These are phyloP conservation scores for Phytophthora multivora DNA, from an alignment of 352 stramenopile genomes.

Conservation along the genomic window DNA sequence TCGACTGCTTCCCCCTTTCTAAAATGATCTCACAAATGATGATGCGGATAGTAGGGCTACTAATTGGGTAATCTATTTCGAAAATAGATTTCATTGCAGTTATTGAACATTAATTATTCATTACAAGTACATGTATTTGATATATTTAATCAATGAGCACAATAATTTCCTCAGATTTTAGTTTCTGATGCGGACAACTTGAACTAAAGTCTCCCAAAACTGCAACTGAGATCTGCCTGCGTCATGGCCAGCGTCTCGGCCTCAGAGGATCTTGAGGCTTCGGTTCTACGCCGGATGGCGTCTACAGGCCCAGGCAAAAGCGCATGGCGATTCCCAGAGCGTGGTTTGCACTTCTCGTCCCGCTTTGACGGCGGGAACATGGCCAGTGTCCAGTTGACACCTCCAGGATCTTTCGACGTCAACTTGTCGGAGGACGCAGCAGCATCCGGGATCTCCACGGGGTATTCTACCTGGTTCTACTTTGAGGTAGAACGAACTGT, in stretches of 20 bases:
- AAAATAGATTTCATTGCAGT: no score
- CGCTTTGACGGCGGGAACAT: conserved; percentile 80
- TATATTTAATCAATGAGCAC: no score
- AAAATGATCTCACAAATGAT: conserved; percentile 16
- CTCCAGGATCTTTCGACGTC: conserved; percentile 38
- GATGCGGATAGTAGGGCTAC: background rate
- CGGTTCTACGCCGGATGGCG: conserved; percentile 16
- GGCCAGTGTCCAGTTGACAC: conserved; percentile 32
- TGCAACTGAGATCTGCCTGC: background rate
- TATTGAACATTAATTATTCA: no score
- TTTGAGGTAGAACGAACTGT: conserved; percentile 65
- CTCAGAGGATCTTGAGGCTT: conserved; percentile 5
- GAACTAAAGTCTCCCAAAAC: background rate
- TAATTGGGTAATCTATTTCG: background rate
- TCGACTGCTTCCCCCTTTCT: conserved; percentile 10
- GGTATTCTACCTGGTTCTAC: conserved; percentile 90
- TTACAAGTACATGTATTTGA: no score
- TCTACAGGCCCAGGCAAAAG: conserved; percentile 43
- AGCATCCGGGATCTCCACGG: conserved; percentile 47
- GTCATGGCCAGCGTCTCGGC: conserved; percentile 1
- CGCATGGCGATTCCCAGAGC: conserved; percentile 33
- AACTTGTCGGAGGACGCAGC: conserved; percentile 48
- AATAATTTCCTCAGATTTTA: background rate
- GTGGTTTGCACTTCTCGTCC: conserved; percentile 63
- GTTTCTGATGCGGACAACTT: conserved; percentile 2